A percentile compares a stretch with the other conserved stretches of the same genome.
Conservation (phyloP, 176 grass and related monocot species). For the Aegilops bicornis region DNA sequence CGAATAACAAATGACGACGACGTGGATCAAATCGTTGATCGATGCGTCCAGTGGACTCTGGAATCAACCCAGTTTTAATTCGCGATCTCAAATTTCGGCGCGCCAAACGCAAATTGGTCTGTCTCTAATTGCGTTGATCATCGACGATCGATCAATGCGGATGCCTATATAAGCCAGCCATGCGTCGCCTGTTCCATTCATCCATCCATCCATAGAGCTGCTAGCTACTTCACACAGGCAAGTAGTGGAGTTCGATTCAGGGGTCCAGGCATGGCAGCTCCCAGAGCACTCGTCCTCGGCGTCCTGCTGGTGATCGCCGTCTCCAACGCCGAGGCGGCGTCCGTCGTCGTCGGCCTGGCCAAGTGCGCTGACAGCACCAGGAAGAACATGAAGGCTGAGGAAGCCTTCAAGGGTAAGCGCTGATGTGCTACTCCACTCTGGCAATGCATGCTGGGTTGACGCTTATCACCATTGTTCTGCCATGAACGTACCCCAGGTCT, state of each 20-base stretch:
- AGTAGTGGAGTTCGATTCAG: too few species aligned
- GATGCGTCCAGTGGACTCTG: background rate
- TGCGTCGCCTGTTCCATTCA: background rate
- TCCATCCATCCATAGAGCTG: background rate
- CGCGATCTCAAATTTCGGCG: background rate
- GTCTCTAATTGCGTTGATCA: background rate
- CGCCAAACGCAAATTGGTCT: background rate
- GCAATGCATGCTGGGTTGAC: too few species aligned
- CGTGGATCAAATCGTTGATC: background rate
- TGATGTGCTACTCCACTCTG: too few species aligned
- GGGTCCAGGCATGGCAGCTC: background rate
- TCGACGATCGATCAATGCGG: background rate
- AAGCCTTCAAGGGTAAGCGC: background rate
- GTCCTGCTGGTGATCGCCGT: background rate
- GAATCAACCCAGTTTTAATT: background rate
- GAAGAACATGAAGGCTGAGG: background rate
- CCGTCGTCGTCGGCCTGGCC: background rate
- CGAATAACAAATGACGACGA: background rate
- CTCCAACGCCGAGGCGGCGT: background rate
- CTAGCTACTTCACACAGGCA: background rate
- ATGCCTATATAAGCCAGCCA: background rate
- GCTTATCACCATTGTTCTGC: too few species aligned
- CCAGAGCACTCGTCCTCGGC: background rate
- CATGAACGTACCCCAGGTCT: background rate
- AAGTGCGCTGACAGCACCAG: constrained; percentile 14